Evolutionary conservation across 192 early-diverging fungal species (phyloP), one percentile per base, ranked within the genome.

Genomic region (Entomortierella lignicola): DNA sequence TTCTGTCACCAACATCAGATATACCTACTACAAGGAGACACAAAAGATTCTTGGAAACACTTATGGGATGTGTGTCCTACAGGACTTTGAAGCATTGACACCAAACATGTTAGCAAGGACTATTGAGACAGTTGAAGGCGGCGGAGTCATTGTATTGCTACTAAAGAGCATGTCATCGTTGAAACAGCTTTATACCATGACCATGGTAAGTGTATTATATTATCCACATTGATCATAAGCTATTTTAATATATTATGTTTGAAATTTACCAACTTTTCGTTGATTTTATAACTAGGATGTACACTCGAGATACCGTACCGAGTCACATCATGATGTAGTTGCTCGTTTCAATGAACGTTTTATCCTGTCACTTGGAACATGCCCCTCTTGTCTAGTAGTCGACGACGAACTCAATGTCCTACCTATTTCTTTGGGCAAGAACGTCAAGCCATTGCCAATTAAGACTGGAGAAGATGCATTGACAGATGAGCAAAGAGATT

Each of bases 21-120:
- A 99, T 85, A 94, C 96, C 29, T 99, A 98, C 91, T 99, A 99
- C 89, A 99, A 99, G 81, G 98, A 99, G 80, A 96, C 97, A 23
- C 92, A 98, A 69, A 99, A 97, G 80, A 95, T 99, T 68, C 88
- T 99, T 60, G 98, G 98, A 72, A 95, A 96, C 79, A 99, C 98
- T 26, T 99, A 92, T 68, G 98, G 98, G 8, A 99, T 99, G 98
- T 98, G 97, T 63, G 91, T 99, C 30, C 83, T 99, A 56, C 93
- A 96, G 89, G 98, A 99, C 84, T 99, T 99, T 80, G 98, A 99
- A 77, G 97, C 98, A 7, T 85, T 99, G 63, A 99, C 98, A 20
- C 98, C 98, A 51, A 99, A 99, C 74, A 85, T 97, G 34, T 82
- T 99, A 39, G 98, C 98, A 26, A 90, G 96, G 43, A 99, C 98